These are phyloP conservation scores for Litchi chinensis DNA, from an alignment of 345 rosid species.

Conservation along the genomic window DNA sequence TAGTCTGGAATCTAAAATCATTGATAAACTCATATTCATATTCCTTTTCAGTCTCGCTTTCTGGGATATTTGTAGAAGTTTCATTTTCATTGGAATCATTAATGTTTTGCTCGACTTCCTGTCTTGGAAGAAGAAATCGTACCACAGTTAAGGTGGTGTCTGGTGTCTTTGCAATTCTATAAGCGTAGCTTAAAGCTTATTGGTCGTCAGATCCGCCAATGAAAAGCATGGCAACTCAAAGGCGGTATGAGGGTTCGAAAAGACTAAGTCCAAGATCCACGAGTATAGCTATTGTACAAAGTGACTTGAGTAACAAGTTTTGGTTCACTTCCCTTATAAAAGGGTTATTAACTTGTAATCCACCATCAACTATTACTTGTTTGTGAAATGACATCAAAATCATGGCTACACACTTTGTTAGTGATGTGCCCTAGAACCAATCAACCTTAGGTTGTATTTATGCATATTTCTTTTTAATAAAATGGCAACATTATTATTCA, in stretches of 20 bases:
- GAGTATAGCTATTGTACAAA: slow-evolving; percentile 35
- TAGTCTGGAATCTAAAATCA: slow-evolving; percentile 38
- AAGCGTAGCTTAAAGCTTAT: slow-evolving; percentile 32
- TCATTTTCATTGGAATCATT: not conserved
- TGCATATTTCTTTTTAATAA: too few species aligned
- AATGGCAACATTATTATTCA: too few species aligned
- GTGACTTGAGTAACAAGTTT: slow-evolving; percentile 19
- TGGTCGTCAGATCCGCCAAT: slow-evolving; percentile 31
- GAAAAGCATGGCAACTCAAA: slow-evolving; percentile 29
- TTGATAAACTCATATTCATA: slow-evolving; percentile 26
- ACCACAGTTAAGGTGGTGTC: slow-evolving; percentile 19
- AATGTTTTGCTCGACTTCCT: not conserved
- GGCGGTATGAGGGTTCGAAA: not conserved
- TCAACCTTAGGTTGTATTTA: too few species aligned
- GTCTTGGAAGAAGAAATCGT: slow-evolving; percentile 8
- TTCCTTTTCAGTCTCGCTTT: not conserved
- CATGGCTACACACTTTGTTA: slow-evolving; percentile 10
- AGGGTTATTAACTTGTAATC: slow-evolving; percentile 11
- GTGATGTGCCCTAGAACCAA: too few species aligned
- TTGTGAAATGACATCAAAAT: slow-evolving; percentile 37
- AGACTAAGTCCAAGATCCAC: slow-evolving; percentile 31
- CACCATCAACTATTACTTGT: slow-evolving; percentile 6
- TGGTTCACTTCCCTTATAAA: slow-evolving; percentile 16
- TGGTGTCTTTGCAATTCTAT: too few species aligned
- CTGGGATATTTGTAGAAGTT: not conserved